These are phyloP conservation scores for Saccharomyces pastorianus DNA, from an alignment of 1,139 yeast genomes.

Conservation along the genomic window DNA sequence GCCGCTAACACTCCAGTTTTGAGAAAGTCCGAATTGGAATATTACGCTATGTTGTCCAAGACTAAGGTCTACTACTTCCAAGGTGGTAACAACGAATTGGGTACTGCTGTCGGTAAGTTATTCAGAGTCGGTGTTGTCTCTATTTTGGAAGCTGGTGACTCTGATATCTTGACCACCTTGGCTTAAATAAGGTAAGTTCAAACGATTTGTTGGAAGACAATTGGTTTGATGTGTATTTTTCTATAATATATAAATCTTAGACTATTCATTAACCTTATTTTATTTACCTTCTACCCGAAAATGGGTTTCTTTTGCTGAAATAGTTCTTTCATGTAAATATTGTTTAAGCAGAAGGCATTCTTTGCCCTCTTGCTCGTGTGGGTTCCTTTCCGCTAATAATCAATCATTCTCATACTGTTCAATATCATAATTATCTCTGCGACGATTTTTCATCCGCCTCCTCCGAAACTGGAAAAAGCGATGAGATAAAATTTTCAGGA, in stretches of 20 bases:
- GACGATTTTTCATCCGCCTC: not conserved
- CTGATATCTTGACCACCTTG: conserved; percentile 70
- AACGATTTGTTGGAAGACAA: not conserved
- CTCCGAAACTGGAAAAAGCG: not conserved
- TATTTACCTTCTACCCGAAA: not conserved
- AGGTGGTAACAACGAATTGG: conserved; percentile 99
- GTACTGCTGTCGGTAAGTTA: conserved; percentile 99
- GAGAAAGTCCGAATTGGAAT: conserved; percentile 99
- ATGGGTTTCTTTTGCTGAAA: not conserved
- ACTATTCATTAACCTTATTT: not conserved
- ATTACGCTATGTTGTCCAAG: conserved; percentile 99
- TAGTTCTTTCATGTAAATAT: not conserved
- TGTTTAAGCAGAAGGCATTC: not conserved
- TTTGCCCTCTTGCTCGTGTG: not conserved
- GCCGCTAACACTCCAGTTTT: conserved; percentile 99
- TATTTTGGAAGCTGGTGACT: conserved; percentile 98
- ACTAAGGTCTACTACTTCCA: conserved; percentile 95
- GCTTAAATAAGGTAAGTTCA: conserved; percentile 23
- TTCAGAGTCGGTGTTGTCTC: conserved; percentile 99
- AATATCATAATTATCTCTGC: not conserved
- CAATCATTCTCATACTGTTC: not conserved
- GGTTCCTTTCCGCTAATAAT: not conserved
- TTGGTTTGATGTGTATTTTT: not conserved
- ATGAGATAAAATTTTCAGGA: conserved; percentile 2
- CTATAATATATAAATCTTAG: not conserved